Evolutionary conservation across 441 rosid genomes (phyloP).

Genomic region (Syzygium malaccense): DNA sequence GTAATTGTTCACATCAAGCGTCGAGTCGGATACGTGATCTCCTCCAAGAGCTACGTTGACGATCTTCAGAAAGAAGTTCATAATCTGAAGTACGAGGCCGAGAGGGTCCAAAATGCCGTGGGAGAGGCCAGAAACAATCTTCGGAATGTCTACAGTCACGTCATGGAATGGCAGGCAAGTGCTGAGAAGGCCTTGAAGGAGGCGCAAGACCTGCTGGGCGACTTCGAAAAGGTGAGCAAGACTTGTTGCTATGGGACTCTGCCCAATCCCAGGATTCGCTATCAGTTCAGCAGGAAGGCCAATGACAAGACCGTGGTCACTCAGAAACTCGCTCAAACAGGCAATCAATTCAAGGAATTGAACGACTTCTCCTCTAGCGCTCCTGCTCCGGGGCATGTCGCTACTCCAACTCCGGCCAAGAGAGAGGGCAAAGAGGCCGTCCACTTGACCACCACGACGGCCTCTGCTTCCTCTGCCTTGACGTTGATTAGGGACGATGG

Average conservation of each 20-base stretch:
- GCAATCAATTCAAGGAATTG: not conserved
- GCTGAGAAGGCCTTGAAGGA: not conserved
- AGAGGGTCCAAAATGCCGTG: not conserved
- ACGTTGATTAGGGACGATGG: not conserved
- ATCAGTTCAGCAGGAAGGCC: not conserved
- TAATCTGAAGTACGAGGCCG: too few relatives aligned
- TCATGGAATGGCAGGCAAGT: not conserved
- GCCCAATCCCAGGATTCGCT: not conserved
- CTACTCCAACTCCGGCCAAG: not conserved
- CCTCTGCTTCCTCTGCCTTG: fast-evolving
- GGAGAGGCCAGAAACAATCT: not conserved
- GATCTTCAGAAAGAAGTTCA: not conserved
- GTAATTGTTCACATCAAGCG: not conserved
- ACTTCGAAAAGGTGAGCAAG: not conserved
- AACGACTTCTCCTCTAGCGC: not conserved
- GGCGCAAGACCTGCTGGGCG: not conserved
- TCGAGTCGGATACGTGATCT: not conserved
- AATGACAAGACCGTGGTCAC: not conserved
- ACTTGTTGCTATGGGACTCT: not conserved
- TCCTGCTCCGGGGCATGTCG: not conserved
- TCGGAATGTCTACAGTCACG: not conserved
- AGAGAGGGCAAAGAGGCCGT: too few relatives aligned
- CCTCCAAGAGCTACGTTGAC: not conserved
- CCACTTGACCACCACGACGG: too few relatives aligned
- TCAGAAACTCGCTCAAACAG: not conserved